Evolutionary conservation across 345 rosid genomes (phyloP).

Genomic region (Gossypium mustelinum): DNA sequence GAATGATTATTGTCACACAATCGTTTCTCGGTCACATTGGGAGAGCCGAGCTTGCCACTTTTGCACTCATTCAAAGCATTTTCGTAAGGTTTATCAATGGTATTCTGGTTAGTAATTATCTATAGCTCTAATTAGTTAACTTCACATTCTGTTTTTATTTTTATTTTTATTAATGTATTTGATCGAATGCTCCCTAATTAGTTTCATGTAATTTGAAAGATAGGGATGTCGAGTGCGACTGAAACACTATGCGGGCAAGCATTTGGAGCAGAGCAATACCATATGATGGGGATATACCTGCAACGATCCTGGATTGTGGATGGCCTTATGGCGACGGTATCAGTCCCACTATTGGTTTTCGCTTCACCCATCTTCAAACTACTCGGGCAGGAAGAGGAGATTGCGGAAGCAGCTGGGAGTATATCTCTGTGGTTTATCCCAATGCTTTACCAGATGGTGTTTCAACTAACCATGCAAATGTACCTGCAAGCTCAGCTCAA

Average conservation of each 20-base stretch:
- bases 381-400: constrained; percentile 8
- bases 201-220: background rate
- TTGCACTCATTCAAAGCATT: constrained; percentile 31
- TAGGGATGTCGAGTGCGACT: constrained; percentile 13
- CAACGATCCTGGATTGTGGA: constrained; percentile 8
- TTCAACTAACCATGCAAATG: constrained; percentile 8
- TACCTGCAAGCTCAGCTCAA: constrained; percentile 18
- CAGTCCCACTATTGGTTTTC: background rate
- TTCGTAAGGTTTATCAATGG: constrained; percentile 28
- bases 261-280: constrained; percentile 5
- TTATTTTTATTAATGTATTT: background rate
- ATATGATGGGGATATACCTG: constrained; percentile 15
- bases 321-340: background rate
- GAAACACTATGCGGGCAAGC: constrained; percentile 15
- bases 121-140: background rate
- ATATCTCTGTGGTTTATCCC: constrained; percentile 9
- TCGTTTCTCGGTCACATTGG: constrained; percentile 36
- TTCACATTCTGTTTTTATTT: background rate
- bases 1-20: constrained; percentile 38
- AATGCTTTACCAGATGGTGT: background rate
- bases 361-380: constrained; percentile 12
- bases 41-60: constrained; percentile 28
- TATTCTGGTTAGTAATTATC: constrained; percentile 21
- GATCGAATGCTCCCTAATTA: background rate
- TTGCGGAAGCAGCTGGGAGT: background rate